Percentiles rank a stretch among this genome's conserved stretches.
Evolutionary conservation across 2,329 filamentous ascomycete genomes (phyloP).

Genomic region (Botryotinia convoluta): DNA sequence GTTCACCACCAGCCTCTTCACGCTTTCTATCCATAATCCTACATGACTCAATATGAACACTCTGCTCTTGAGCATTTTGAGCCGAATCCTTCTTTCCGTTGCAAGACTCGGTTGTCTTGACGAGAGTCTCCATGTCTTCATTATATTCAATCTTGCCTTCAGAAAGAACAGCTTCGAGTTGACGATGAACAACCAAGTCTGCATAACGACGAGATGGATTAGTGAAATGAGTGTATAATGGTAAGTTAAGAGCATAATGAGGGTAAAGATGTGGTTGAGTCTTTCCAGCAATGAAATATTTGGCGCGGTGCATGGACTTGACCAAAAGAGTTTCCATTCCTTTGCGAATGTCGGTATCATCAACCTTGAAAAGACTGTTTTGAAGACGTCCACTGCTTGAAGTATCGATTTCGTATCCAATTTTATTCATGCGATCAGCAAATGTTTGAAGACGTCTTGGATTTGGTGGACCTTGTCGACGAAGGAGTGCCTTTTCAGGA

Average conservation of each 20-base stretch:
- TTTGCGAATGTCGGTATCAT: slow-evolving; percentile 86
- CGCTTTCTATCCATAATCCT: slow-evolving; percentile 91
- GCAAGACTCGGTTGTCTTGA: slow-evolving; percentile 91
- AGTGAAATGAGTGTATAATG: slow-evolving; percentile 96
- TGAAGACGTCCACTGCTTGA: slow-evolving; percentile 88
- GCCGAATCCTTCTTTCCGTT: slow-evolving; percentile 99
- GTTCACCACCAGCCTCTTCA: slow-evolving; percentile 80
- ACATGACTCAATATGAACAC: slow-evolving; percentile 97
- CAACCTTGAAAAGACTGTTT: slow-evolving; percentile 90
- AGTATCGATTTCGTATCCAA: slow-evolving; percentile 87
- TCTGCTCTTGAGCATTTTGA: slow-evolving; percentile 96
- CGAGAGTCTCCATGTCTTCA: slow-evolving; percentile 83
- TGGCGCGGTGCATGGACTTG: slow-evolving; percentile 94
- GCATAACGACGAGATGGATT: slow-evolving; percentile 92
- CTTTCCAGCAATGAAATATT: slow-evolving; percentile 87
- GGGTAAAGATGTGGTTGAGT: slow-evolving; percentile 72
- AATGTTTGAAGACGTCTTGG: slow-evolving; percentile 85
- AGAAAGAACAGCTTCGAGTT: slow-evolving; percentile 83
- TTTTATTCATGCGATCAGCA: slow-evolving; percentile 85
- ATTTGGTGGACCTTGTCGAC: slow-evolving; percentile 82
- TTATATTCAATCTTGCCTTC: slow-evolving; percentile 78
- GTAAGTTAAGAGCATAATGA: slow-evolving; percentile 90
- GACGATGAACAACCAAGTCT: slow-evolving; percentile 92
- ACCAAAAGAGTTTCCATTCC: slow-evolving; percentile 95
- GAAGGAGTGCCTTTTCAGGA: slow-evolving; percentile 88